Percentiles rank a stretch among this genome's conserved stretches.
Evolutionary conservation across 2,329 filamentous ascomycete species (phyloP).

Genomic region (Calonectria hongkongensis): DNA sequence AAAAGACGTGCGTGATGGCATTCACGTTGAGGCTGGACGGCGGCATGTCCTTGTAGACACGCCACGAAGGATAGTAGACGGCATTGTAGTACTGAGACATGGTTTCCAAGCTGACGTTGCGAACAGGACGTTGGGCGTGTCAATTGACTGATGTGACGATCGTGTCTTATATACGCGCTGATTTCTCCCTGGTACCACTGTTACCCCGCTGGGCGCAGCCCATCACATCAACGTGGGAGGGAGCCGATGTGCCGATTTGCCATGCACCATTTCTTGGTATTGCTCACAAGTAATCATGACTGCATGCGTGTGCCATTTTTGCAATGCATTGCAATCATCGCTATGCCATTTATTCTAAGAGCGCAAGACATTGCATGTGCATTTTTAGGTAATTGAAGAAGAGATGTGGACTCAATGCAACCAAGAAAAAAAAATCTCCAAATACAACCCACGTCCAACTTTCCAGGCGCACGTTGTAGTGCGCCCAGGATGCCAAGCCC

Average conservation of each 20-base stretch:
- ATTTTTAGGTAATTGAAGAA: background rate
- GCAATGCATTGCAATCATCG: background rate
- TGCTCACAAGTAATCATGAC: slow-evolving; percentile 6
- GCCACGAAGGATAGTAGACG: slow-evolving; percentile 80
- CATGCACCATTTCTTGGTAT: slow-evolving; percentile 28
- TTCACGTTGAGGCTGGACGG: slow-evolving; percentile 74
- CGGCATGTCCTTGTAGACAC: slow-evolving; percentile 76
- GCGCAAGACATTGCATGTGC: background rate
- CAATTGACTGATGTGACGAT: background rate
- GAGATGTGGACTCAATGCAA: background rate
- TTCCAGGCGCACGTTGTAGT: slow-evolving; percentile 61
- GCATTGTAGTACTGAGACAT: slow-evolving; percentile 58
- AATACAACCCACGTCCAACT: slow-evolving; percentile 56
- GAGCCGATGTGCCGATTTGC: slow-evolving; percentile 26
- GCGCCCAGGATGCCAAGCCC: slow-evolving; percentile 57
- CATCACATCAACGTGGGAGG: slow-evolving; percentile 28
- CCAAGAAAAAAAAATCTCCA: background rate
- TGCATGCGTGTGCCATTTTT: background rate
- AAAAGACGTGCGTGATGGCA: slow-evolving; percentile 78
- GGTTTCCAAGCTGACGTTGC: slow-evolving; percentile 1
- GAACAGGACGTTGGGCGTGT: background rate
- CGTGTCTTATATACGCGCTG: slow-evolving; percentile 25
- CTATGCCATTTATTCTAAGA: background rate
- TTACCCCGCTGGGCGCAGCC: slow-evolving; percentile 27
- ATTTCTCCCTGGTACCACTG: slow-evolving; percentile 10